Evolutionary conservation across 768 basidiomycete species (phyloP).

Genomic region (Auriscalpium vulgare): DNA sequence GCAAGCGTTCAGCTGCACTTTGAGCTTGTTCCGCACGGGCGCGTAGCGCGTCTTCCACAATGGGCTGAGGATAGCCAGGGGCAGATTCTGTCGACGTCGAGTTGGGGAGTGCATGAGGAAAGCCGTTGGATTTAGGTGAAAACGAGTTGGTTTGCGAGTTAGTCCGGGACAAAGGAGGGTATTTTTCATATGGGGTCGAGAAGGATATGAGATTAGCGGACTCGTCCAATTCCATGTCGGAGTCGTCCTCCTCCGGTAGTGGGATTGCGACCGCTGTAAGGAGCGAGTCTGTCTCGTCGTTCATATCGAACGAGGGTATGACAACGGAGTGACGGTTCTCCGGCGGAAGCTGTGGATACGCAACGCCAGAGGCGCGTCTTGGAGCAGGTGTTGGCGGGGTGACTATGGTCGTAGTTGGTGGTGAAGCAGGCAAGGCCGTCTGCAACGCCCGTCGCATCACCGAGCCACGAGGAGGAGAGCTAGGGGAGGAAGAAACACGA

Average conservation of each 20-base stretch:
- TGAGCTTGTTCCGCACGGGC: constrained; percentile 91
- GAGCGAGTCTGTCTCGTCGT: constrained; percentile 30
- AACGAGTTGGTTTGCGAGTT: constrained; percentile 37
- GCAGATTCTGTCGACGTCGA: constrained; percentile 45
- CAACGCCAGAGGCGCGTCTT: constrained; percentile 6
- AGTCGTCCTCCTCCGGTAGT: constrained; percentile 68
- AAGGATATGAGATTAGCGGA: constrained; percentile 64
- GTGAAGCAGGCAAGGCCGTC: constrained; percentile 27
- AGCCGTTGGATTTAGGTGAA: constrained; percentile 46
- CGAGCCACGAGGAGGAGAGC: constrained; percentile 20
- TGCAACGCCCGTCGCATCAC: constrained; percentile 24
- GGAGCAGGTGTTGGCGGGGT: constrained; percentile 13
- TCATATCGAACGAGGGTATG: constrained; percentile 37
- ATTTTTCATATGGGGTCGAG: constrained; percentile 53
- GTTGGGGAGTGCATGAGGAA: constrained; percentile 41
- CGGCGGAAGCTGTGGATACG: neutral
- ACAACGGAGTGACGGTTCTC: constrained; percentile 15
- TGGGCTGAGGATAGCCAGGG: constrained; percentile 37
- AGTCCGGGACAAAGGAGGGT: constrained; percentile 29
- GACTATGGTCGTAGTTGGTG: constrained; percentile 12
- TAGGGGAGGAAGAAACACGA: constrained; percentile 8
- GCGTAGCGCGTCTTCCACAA: constrained; percentile 77
- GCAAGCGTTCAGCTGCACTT: constrained; percentile 79
- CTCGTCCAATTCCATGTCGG: constrained; percentile 46
- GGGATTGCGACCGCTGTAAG: constrained; percentile 67